Conservation (phyloP, 331 rosid genomes). For the Rosa hybrid region DNA sequence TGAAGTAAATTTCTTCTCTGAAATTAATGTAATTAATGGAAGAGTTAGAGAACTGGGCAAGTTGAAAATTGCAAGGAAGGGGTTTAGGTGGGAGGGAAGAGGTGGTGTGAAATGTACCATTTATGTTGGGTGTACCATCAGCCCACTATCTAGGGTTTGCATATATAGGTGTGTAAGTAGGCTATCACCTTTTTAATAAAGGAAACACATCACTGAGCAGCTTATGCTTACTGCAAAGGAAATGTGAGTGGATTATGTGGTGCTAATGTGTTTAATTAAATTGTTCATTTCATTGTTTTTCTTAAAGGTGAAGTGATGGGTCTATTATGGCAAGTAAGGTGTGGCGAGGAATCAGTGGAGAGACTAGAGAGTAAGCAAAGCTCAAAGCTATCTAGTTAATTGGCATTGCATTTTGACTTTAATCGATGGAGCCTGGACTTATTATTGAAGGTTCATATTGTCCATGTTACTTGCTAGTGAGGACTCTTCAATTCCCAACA, state of each 20-base stretch:
- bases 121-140: not conserved
- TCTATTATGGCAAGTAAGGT: not conserved
- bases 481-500: not conserved
- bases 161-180: not conserved
- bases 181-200: not conserved
- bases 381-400: not conserved
- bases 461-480: not conserved
- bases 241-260: not conserved
- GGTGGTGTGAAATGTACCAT: not conserved
- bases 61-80: not conserved
- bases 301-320: not conserved
- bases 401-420: not conserved
- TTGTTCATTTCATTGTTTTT: not conserved
- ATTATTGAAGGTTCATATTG: not conserved
- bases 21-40: not conserved
- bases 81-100: not conserved
- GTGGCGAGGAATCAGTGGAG: not conserved
- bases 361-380: not conserved
- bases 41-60: not conserved
- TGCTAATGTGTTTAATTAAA: not conserved
- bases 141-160: conserved; percentile 2
- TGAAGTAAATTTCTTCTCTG: not conserved
- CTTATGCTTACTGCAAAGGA: not conserved
- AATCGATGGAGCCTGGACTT: not conserved
- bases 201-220: not conserved